Base-by-base conservation (phyloP, 148 eudicot genomes). In the Chenopodium berlandieri region DNA sequence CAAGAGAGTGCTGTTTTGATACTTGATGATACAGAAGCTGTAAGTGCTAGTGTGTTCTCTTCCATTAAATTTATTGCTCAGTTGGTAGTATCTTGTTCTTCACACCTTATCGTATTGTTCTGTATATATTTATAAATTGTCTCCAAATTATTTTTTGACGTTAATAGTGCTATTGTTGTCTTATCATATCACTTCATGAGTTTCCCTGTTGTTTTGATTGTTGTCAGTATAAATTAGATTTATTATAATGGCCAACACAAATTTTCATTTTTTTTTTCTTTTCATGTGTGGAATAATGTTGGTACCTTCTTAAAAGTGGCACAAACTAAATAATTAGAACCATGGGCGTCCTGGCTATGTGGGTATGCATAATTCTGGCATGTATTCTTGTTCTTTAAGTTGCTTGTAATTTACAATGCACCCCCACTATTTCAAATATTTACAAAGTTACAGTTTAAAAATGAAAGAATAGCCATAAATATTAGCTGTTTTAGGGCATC, bases 1-100 rank as follows among this genome's bases (percentile, higher is more conserved):
- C 89, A 82, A 80, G 98, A 94, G 81, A 96, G 90, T 86, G 94
- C 93, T 72, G 94, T 94, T 80, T 63, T 96, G 80, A 90, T 96
- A 81, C 96, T 96, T 77, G 99, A 96, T 86, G 99, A 96, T 84
- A 94, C 99, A 19, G 97, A 96, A 82, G 84, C 70, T 50, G 99
- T 90, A 90, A 86, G 90, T 85, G 73, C 27, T 23, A 50, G 37
- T 20, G 22, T 23, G 16, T 75, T 8, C 66, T 44, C 7, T 63
- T 50, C 22, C 22, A 9, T 11, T 4, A 34, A 50, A 72, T 32
- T 50, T 19, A 48, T 40, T 19, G 31, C 3, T 17, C 10, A 12
- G 37, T 17, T 7, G 65, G 46, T 10, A 27, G 16, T 67, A 67
- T 69, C 72, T 69, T 69, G 72, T 32, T 69, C 19, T 40, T 40